Evolutionary conservation across 768 basidiomycete genomes (phyloP), one percentile per base, ranked within the genome.

Genomic region (Cystofilobasidium capitatum): DNA sequence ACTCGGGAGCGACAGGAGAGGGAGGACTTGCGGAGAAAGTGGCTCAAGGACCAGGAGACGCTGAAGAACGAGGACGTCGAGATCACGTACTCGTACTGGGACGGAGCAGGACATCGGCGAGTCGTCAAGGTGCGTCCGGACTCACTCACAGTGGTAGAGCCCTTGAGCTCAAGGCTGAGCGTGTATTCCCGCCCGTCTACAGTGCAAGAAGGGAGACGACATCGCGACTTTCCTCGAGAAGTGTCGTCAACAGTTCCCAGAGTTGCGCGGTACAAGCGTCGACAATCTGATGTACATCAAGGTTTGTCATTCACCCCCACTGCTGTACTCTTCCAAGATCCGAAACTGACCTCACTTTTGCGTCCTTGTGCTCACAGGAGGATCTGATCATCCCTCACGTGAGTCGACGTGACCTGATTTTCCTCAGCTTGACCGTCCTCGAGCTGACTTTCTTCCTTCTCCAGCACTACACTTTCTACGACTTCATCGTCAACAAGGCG

Each of bases 231-330:
- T 99, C 78, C 79, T 99, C 71, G 90, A 93, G 74, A 98, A 91
- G 77, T 96, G 92, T 73, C 83, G 93, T 35, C 83, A 84, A 61
- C 93, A 98, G 72, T 90, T 96, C 74, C 88, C 93, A 2, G 93
- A 98, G 77, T 82, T 99, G 44, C 80, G 93, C 63, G 87, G 87
- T 12, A 85, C 92, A 58, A 88, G 85, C 64, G 91, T 89, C 24
- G 96, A 99, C 78, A 99, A 98, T 75, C 78, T 99, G 42, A 98
- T 98, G 93, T 99, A 98, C 79, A 84, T 99, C 78, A 97, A 97
- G 84, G 62, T 66, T 35, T 3, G 89, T 61, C 16, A 4, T 40
- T 57, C 17, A 35, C 57, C 26, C 62, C 39, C 20, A 6, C 54
- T 65, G 36, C 45, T 24, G 6, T 35, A 35, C 55, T 3, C 16